Conservation (phyloP, 2,329 filamentous ascomycete species). For the Lasiodiplodia hormozganensis region DNA sequence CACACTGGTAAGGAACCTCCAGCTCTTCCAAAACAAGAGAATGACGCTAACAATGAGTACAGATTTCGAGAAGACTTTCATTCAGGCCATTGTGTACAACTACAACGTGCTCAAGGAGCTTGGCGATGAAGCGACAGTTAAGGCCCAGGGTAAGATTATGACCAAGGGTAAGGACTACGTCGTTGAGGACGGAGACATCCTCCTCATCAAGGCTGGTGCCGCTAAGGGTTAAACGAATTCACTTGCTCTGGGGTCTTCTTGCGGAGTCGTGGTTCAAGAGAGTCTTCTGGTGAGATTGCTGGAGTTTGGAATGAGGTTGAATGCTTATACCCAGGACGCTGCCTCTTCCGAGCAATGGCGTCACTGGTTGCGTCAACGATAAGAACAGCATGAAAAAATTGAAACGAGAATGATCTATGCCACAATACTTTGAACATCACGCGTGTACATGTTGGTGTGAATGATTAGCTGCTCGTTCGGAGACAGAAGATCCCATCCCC, state of each 20-base stretch:
- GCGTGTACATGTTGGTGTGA: not conserved
- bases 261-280: slow-evolving; percentile 23
- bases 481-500: not conserved
- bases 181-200: slow-evolving; percentile 79
- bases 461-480: not conserved
- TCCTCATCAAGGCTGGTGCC: slow-evolving; percentile 90
- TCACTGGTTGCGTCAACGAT: slow-evolving; percentile 26
- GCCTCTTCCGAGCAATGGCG: slow-evolving; percentile 27
- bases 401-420: slow-evolving; percentile 20
- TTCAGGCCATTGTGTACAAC: slow-evolving; percentile 95
- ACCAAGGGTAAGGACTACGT: slow-evolving; percentile 99
- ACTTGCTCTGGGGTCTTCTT: slow-evolving; percentile 9
- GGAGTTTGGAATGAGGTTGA: slow-evolving; percentile 26
- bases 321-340: slow-evolving; percentile 29
- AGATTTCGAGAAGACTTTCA: slow-evolving; percentile 99
- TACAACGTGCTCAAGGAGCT: slow-evolving; percentile 80
- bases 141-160: slow-evolving; percentile 94
- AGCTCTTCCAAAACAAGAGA: slow-evolving; percentile 19
- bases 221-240: slow-evolving; percentile 67
- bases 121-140: slow-evolving; percentile 86
- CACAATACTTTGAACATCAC: not conserved
- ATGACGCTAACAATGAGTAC: slow-evolving; percentile 20
- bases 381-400: slow-evolving; percentile 15
- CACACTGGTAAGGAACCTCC: slow-evolving; percentile 66
- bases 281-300: slow-evolving; percentile 2